A percentile compares a stretch with the other conserved stretches of the same genome.
Conservation (phyloP, 2,329 filamentous ascomycete species). For the Rachicladosporium sp. region DNA sequence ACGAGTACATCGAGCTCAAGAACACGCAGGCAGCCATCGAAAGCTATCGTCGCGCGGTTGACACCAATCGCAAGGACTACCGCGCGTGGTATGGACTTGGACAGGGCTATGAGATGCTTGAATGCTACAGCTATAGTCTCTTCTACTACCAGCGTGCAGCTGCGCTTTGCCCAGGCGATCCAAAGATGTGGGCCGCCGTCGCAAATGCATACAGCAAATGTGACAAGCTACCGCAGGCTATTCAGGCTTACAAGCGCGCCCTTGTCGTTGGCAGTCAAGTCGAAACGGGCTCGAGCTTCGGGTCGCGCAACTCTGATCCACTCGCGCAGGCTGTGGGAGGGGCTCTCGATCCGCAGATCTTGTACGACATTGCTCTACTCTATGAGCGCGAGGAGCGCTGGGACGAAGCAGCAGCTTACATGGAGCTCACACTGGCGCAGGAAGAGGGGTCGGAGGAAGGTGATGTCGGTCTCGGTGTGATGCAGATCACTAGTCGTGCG, state of each 20-base stretch:
- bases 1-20: conserved; percentile 97
- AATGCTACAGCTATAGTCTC: conserved; percentile 93
- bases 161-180: conserved; percentile 84
- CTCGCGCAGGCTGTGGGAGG: conserved; percentile 36
- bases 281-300: conserved; percentile 44
- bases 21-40: conserved; percentile 98
- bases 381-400: conserved; percentile 71
- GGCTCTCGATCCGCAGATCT: conserved; percentile 75
- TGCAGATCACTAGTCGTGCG: conserved; percentile 80
- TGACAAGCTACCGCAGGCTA: conserved; percentile 74
- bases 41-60: conserved; percentile 86
- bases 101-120: conserved; percentile 92
- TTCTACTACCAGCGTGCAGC: conserved; percentile 98
- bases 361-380: conserved; percentile 79
- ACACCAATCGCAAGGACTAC: conserved; percentile 92
- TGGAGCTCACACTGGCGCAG: conserved; percentile 90
- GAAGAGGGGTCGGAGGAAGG: conserved; percentile 55
- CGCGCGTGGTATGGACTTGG: conserved; percentile 96
- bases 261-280: conserved; percentile 80
- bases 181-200: conserved; percentile 98
- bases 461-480: conserved; percentile 62
- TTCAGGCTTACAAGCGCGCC: conserved; percentile 88
- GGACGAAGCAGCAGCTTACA: conserved; percentile 77
- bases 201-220: conserved; percentile 86
- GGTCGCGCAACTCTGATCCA: conserved; percentile 28